Conservation (phyloP, 129 eudicot genomes). For the Centaurea solstitialis region DNA sequence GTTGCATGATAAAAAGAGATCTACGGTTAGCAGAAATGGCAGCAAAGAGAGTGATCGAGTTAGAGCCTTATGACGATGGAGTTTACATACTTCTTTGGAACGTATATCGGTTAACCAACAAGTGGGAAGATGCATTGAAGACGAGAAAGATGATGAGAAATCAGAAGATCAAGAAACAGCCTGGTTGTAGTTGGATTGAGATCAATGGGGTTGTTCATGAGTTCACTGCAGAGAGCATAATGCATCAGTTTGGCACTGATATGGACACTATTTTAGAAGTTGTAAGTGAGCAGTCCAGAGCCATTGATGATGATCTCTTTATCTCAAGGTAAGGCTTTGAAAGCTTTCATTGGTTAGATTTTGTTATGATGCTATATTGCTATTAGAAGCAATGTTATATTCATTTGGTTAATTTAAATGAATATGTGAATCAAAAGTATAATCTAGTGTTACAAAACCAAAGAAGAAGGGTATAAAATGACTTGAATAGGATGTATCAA, state of each 20-base stretch:
- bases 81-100: conserved; percentile 52
- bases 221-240: conserved; percentile 40
- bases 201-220: conserved; percentile 57
- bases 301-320: not conserved
- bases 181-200: conserved; percentile 70
- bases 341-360: not conserved
- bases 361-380: not conserved
- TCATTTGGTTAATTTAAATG: not conserved
- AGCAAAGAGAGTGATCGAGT: conserved; percentile 41
- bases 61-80: conserved; percentile 57
- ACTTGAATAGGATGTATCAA: not conserved
- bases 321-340: not conserved
- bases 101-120: conserved; percentile 30
- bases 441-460: not conserved
- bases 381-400: not conserved
- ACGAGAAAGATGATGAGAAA: conserved; percentile 52
- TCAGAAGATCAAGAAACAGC: conserved; percentile 51
- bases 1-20: conserved; percentile 38
- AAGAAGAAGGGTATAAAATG: not conserved
- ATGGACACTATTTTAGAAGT: not conserved
- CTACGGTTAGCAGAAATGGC: conserved; percentile 48
- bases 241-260: conserved; percentile 7
- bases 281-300: not conserved
- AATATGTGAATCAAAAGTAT: not conserved
- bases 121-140: conserved; percentile 53